Percentiles rank a stretch among this genome's conserved stretches.
Conservation (phyloP, 495 filamentous ascomycete species). For the Penicillium riverlandense region DNA sequence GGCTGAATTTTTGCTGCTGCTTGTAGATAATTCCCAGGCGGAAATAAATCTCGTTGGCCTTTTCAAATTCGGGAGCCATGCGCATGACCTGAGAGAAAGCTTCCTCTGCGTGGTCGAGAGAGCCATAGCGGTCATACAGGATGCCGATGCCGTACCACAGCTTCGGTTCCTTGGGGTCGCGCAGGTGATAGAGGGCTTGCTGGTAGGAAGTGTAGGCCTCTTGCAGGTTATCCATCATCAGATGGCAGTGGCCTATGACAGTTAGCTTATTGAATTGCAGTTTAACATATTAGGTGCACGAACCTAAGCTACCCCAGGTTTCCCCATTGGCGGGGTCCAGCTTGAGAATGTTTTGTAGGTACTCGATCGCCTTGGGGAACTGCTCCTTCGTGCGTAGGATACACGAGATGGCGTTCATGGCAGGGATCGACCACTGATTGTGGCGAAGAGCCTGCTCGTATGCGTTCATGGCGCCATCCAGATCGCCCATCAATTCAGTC, state of each 20-base stretch:
- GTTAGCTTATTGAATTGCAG: too few species aligned
- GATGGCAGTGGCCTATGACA: slow-evolving; percentile 70
- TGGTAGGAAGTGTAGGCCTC: slow-evolving; percentile 98
- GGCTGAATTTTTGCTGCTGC: slow-evolving; percentile 88
- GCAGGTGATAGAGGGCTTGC: slow-evolving; percentile 85
- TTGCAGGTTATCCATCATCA: slow-evolving; percentile 99
- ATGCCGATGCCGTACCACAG: slow-evolving; percentile 99
- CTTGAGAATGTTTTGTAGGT: slow-evolving; percentile 84
- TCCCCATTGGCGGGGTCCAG: slow-evolving; percentile 85
- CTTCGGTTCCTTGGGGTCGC: slow-evolving; percentile 96
- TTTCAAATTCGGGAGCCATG: slow-evolving; percentile 97
- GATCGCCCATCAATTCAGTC: slow-evolving; percentile 80
- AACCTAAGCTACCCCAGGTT: slow-evolving; percentile 79
- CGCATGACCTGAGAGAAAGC: slow-evolving; percentile 98
- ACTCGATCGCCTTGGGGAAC: slow-evolving; percentile 90
- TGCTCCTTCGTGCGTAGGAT: slow-evolving; percentile 89
- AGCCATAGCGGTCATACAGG: slow-evolving; percentile 93
- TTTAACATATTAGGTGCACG: too few species aligned
- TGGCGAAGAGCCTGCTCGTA: slow-evolving; percentile 84
- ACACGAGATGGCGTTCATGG: slow-evolving; percentile 90
- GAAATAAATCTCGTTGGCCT: slow-evolving; percentile 99
- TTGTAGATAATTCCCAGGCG: slow-evolving; percentile 98
- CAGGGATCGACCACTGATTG: slow-evolving; percentile 83
- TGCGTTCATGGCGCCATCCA: slow-evolving; percentile 78
- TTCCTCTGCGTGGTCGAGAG: slow-evolving; percentile 95